Evolutionary conservation across 139 green algal species (phyloP), one percentile per base, ranked within the genome.

Genomic region (Penium margaritaceum): DNA sequence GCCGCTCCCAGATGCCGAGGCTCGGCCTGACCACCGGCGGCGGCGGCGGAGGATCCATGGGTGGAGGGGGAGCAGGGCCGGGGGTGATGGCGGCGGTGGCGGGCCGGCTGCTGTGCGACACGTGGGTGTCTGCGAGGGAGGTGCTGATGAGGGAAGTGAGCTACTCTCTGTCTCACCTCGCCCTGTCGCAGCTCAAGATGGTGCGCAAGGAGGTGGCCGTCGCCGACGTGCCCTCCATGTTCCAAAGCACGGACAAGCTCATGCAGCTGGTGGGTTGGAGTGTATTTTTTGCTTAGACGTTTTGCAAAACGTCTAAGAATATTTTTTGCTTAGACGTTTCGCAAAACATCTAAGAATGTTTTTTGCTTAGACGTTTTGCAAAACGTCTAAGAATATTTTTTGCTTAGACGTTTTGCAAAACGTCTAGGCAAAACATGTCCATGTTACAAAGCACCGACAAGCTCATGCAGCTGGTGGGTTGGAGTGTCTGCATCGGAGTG

Each of bases 21-120:
- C 83, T 98, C 15, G n/a, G n/a, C n/a, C n/a, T n/a, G n/a, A n/a
- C n/a, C n/a, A n/a, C n/a, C n/a, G 90, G 90, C 2, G 64, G 73
- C 17, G 90, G 89, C 5, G 88, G 88, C 1, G 63, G 64, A 15
- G 89, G 89, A 21, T 83, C 90, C 47, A 76, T 67, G 3, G 96
- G 89, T 72, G 93, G 92, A 6, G 90, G 90, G 32, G 93, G 93
- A 17, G 93, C 92, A 15, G 76, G 84, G 7, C 47, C 80, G 0
- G 91, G 90, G n/a, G 62, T 87, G n/a, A 75, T 94, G 74, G 75
- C 66, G 27, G 73, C 55, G 38, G 63, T 91, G 46, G 81, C 92
- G 33, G 92, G 92, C 24, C 85, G 93, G 27, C 85, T 97, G 70
- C 78, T 99, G 66, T 96, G 90, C 72, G 94, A 99, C 87, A 99